Evolutionary conservation across 2,329 filamentous ascomycete species (phyloP), one percentile per base, ranked within the genome.

Genomic region (Hymenoscyphus albidus): DNA sequence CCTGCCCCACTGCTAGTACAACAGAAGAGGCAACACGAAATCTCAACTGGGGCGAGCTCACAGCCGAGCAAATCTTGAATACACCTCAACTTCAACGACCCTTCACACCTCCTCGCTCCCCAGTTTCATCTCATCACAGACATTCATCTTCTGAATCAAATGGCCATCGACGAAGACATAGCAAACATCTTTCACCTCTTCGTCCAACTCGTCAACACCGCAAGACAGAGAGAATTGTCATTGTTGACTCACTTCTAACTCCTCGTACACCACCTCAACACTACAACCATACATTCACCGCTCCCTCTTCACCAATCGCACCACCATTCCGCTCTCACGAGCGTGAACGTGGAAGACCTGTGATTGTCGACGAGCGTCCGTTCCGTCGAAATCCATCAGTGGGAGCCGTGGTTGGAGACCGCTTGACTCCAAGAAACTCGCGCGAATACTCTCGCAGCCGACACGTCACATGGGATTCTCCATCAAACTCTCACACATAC

Each of bases 191-290:
- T 22, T 72, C 64, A 67, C 58, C 66, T 9, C 42, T 67, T 16
- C 66, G 62, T 64, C 67, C 70, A 64, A 69, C 63, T 42, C 67
- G 72, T 27, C 66, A 69, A 44, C 70, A 76, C 55, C 76, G 75
- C 64, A 75, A 76, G 59, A 22, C 44, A 51, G 80, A 83, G 66
- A 79, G 80, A 63, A 75, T 80, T 62, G 69, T 80, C 62, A 76
- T 83, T 63, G 76, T 80, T 61, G 78, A 82, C 65, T 76, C 76
- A 67, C 80, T 80, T 2, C 77, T 80, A 13, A 79, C 78, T 9
- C 78, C 81, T 42, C 77, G 78, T 63, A 81, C 80, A 35, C 79
- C 82, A 32, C 80, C 82, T n/a, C 79, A 78, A 67, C 71, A 73
- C 40, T 79, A 76, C 70, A 69, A 67, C 62, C 74, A 75, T 18